A percentile compares a stretch with the other conserved stretches of the same genome.
These are phyloP conservation scores for Hypomyces rosellus DNA, from an alignment of 2,329 filamentous ascomycete genomes.

Conservation along the genomic window DNA sequence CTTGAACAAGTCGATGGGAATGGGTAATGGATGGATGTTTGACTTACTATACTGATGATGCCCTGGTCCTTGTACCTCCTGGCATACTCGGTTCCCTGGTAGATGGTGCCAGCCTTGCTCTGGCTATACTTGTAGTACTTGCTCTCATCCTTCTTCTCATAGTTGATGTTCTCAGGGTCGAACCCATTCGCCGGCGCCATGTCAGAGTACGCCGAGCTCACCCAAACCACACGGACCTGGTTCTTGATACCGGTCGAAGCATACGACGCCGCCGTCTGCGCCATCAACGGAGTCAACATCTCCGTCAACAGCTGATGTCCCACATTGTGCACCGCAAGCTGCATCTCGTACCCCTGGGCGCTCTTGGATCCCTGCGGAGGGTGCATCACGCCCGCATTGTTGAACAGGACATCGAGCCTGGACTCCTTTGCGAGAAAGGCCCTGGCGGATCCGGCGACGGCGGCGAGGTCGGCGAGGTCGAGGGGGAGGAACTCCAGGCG, in stretches of 20 bases:
- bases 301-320: conserved; percentile 34
- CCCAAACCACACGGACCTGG: conserved; percentile 1
- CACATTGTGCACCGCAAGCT: conserved; percentile 36
- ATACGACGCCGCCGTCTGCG: conserved; percentile 19
- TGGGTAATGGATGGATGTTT: neutral
- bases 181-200: conserved; percentile 12
- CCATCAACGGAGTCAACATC: conserved; percentile 24
- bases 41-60: neutral
- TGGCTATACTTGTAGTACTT: neutral
- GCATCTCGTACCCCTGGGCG: conserved; percentile 26
- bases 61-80: neutral
- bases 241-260: conserved; percentile 3
- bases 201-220: neutral
- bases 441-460: conserved; percentile 26
- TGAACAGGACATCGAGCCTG: conserved; percentile 32
- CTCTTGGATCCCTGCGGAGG: conserved; percentile 24
- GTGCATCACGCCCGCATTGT: conserved; percentile 37
- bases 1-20: neutral
- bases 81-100: neutral
- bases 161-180: conserved; percentile 11
- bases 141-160: neutral
- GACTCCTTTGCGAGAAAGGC: conserved; percentile 24
- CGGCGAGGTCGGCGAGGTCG: conserved; percentile 36
- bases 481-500: conserved; percentile 38
- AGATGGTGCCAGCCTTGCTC: neutral